A percentile compares a stretch with the other conserved stretches of the same genome.
These are phyloP conservation scores for Phaseolus lunatus DNA, from an alignment of 306 rosid species.

Conservation along the genomic window DNA sequence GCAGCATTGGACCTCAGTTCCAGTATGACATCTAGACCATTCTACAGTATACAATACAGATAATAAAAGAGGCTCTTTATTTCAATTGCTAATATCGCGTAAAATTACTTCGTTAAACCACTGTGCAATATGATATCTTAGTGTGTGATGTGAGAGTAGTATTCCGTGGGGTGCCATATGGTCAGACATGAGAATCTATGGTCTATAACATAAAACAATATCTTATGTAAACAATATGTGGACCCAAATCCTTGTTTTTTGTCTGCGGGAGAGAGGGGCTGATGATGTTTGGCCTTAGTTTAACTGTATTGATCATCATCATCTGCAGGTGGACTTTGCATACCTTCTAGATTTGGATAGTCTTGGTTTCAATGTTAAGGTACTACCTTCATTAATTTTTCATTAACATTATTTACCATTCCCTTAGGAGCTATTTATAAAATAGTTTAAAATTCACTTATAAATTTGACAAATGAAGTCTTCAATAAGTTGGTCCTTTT, in stretches of 20 bases:
- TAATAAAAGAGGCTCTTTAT: conserved; percentile 22
- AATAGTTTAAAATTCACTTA: neutral
- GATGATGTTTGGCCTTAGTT: conserved; percentile 30
- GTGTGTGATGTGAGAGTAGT: conserved; percentile 20
- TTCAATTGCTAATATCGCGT: conserved; percentile 20
- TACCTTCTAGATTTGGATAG: conserved; percentile 89
- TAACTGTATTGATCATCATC: conserved; percentile 42
- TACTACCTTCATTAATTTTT: conserved; percentile 37
- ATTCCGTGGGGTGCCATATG: conserved; percentile 27
- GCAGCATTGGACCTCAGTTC: conserved; percentile 83
- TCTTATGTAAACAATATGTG: neutral
- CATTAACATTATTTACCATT: conserved; percentile 21
- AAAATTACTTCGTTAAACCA: conserved; percentile 34
- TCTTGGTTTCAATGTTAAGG: conserved; percentile 95
- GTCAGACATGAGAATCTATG: conserved; percentile 24
- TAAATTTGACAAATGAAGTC: conserved; percentile 17
- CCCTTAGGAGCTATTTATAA: neutral
- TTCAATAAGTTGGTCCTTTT: conserved; percentile 18
- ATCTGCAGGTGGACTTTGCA: conserved; percentile 87
- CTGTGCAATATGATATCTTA: conserved; percentile 17
- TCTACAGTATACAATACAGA: conserved; percentile 21
- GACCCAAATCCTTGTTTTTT: too few species aligned
- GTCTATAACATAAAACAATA: neutral
- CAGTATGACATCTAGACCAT: conserved; percentile 55
- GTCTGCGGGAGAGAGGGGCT: neutral